Percentiles rank a stretch among this genome's conserved stretches.
These are phyloP conservation scores for Sporothrix pseudoabietina DNA, from an alignment of 2,329 filamentous ascomycete genomes.

Conservation along the genomic window DNA sequence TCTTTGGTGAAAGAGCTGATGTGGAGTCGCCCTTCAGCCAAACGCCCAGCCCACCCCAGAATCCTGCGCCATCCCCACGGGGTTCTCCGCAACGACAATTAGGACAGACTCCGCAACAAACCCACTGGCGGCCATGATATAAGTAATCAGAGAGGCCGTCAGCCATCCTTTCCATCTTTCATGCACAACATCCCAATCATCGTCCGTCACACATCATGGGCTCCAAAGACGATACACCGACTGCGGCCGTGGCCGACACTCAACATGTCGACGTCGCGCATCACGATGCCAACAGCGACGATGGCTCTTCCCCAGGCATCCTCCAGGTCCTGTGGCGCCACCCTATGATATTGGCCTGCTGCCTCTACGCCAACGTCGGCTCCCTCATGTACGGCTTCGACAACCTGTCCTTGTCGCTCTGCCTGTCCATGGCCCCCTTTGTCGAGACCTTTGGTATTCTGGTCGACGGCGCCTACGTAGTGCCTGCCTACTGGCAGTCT, in stretches of 20 bases:
- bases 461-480: neutral
- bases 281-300: neutral
- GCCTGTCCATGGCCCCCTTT: neutral
- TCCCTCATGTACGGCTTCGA: conserved; percentile 18
- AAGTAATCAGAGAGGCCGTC: neutral
- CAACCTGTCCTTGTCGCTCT: conserved; percentile 4
- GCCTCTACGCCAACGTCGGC: conserved; percentile 15
- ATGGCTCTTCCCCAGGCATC: neutral
- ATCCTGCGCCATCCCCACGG: neutral
- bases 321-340: neutral
- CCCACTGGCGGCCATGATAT: neutral
- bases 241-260: neutral
- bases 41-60: neutral
- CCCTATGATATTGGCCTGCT: neutral
- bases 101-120: neutral
- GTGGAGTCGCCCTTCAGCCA: neutral
- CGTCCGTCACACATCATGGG: neutral
- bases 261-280: neutral
- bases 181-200: neutral
- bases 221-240: neutral
- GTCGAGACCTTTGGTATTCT: neutral
- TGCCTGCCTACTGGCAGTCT: conserved; percentile 4
- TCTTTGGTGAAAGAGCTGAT: neutral
- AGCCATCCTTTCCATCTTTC: neutral
- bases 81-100: neutral